Percentiles rank a stretch among this genome's conserved stretches.
Conservation (phyloP, 2,329 filamentous ascomycete species). For the Trichoderma asperellum region DNA sequence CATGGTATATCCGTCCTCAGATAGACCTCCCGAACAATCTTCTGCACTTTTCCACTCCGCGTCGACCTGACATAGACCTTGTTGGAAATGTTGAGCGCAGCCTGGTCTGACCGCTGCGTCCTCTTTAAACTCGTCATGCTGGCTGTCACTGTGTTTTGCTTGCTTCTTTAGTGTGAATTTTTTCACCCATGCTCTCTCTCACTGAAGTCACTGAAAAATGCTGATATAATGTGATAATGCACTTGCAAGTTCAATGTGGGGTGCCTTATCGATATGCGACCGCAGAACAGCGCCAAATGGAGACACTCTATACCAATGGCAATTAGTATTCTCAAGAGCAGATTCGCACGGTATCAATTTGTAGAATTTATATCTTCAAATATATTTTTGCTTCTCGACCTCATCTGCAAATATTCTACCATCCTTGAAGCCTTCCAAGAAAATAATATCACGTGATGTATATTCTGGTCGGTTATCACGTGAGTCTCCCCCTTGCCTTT, state of each 20-base stretch:
- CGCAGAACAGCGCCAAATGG: neutral
- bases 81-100: conserved; percentile 79
- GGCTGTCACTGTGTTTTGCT: conserved; percentile 13
- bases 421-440: too few relatives aligned
- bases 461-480: neutral
- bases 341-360: neutral
- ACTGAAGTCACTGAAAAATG: conserved; percentile 21
- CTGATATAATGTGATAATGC: conserved; percentile 25
- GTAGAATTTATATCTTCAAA: neutral
- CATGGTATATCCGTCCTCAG: conserved; percentile 96
- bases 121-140: conserved; percentile 70
- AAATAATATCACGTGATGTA: neutral
- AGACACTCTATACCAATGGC: neutral
- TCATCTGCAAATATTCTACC: neutral
- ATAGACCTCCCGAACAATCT: conserved; percentile 97
- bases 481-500: neutral
- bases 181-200: conserved; percentile 5
- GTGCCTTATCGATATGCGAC: conserved; percentile 29
- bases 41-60: conserved; percentile 95
- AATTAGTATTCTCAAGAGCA: neutral
- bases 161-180: neutral
- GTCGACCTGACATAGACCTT: conserved; percentile 96
- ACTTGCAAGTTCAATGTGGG: conserved; percentile 19
- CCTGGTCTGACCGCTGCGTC: conserved; percentile 54
- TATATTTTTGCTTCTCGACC: neutral